Evolutionary conservation across 129 eudicot genomes (phyloP).

Genomic region (Tanacetum coccineum): DNA sequence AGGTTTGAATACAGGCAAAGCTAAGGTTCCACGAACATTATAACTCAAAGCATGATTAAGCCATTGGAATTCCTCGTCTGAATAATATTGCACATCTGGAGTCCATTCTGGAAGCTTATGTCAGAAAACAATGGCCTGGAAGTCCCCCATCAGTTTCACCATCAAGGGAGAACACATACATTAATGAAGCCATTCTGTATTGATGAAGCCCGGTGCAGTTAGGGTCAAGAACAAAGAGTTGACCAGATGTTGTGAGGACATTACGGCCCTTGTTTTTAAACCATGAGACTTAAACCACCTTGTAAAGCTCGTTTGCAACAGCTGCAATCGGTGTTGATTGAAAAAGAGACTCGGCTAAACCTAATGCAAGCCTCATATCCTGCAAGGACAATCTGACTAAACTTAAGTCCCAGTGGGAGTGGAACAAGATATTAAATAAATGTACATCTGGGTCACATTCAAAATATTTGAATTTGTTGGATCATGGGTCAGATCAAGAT

Average conservation of each 20-base stretch:
- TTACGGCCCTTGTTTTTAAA: constrained; percentile 50
- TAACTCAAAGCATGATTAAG: constrained; percentile 71
- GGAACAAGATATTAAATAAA: no score
- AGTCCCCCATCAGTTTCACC: constrained; percentile 88
- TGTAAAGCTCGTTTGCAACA: no score
- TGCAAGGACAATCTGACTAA: no score
- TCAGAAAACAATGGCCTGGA: constrained; percentile 88
- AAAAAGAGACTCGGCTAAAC: no score
- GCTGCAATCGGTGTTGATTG: no score
- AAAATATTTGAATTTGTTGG: no score
- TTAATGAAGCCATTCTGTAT: constrained; percentile 80
- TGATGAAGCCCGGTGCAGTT: constrained; percentile 78
- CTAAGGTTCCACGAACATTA: constrained; percentile 84
- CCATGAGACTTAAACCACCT: no score
- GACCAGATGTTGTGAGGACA: constrained; percentile 90
- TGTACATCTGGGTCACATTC: no score
- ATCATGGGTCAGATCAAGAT: no score
- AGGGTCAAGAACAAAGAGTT: constrained; percentile 89
- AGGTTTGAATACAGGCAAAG: constrained; percentile 93
- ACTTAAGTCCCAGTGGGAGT: no score
- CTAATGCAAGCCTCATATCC: no score
- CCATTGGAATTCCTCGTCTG: constrained; percentile 86
- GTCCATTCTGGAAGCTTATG: constrained; percentile 97
- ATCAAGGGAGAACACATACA: no score
- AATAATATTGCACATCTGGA: constrained; percentile 92